These are phyloP conservation scores for Mortierella sp. DNA, from an alignment of 371 early-diverging fungal genomes.

Conservation along the genomic window DNA sequence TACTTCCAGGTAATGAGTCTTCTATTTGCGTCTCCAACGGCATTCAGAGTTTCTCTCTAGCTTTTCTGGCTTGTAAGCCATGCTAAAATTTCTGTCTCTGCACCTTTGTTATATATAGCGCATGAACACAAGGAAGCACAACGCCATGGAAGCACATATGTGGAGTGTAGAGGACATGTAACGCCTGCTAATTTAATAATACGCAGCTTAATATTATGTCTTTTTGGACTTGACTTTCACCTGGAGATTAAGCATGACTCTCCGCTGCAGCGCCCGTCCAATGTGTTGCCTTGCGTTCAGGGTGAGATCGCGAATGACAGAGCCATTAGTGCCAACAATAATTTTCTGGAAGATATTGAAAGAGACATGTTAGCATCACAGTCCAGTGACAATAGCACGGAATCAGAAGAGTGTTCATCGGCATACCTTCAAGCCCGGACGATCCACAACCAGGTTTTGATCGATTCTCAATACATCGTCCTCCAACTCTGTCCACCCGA, in stretches of 20 bases:
- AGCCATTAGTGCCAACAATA: slow-evolving; percentile 63
- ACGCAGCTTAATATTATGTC: slow-evolving; percentile 1
- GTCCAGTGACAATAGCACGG: neutral
- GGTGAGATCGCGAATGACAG: slow-evolving; percentile 61
- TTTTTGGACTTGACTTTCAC: slow-evolving; percentile 55
- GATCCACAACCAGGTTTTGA: slow-evolving; percentile 58
- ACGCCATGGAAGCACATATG: slow-evolving; percentile 67
- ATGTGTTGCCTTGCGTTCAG: slow-evolving; percentile 59
- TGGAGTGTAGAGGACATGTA: slow-evolving; percentile 81
- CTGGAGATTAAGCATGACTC: slow-evolving; percentile 65
- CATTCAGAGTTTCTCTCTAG: too few relatives aligned
- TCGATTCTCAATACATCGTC: slow-evolving; percentile 65
- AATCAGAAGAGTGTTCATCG: too few relatives aligned
- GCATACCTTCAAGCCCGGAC: slow-evolving; percentile 45
- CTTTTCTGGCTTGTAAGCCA: too few relatives aligned
- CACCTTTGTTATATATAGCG: slow-evolving; percentile 33
- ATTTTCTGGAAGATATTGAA: slow-evolving; percentile 55
- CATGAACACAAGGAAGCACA: slow-evolving; percentile 61
- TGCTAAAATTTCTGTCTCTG: too few relatives aligned
- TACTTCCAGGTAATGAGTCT: slow-evolving; percentile 57
- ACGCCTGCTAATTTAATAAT: neutral
- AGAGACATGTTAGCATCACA: neutral
- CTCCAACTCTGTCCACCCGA: slow-evolving; percentile 72
- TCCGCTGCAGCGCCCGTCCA: slow-evolving; percentile 58
- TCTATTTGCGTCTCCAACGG: too few relatives aligned